Evolutionary conservation across 1,139 yeast genomes (phyloP), one percentile per base, ranked within the genome.

Genomic region (Debaryomyces subglobosus): DNA sequence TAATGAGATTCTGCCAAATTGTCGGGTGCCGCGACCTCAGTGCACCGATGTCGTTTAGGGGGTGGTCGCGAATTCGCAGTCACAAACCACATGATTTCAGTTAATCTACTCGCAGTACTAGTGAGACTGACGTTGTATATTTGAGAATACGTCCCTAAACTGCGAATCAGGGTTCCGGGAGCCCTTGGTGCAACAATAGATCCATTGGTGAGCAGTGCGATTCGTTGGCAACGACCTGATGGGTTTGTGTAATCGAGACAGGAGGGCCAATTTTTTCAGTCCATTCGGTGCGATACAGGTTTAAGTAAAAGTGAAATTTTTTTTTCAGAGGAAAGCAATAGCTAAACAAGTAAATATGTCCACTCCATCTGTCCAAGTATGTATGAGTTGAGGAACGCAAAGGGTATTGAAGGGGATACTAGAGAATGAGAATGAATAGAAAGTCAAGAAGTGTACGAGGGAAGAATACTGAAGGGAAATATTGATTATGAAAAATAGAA

Each of bases 321-420:
- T 49, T 52, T 49, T 36, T 36, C 41, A 34, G 47, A 35, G 46
- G 41, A 40, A 47, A 51, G 49, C 53, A 52, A 44, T 51, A 53
- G 45, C 47, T 43, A 53, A 51, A 41, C 36, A 48, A 53, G 55
- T 56, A 59, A 62, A 52, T 60, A 75, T 75, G 79, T 81, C 86
- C 71, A 74, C 85, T 73, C 85, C 83, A 79, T 81, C 85, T 76
- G 86, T 82, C 71, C 86, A 82, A 79, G 85, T 80, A 81, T 79
- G 85, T 80, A 61, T 45, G 38, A 30, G 27, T 21, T 46, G 23
- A 27, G 38, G 25, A 16, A 15, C 21, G 30, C 35, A 25, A 21
- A 39, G 33, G 5, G 21, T 40, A 34, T 13, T 32, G 33, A 29
- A 16, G 24, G 18, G 13, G 15, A 18, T 18, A 20, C 13, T 21